phyloP scores from a whole-genome alignment of 805 yeast genomes.

The Kuraishia floccosa region DNA sequence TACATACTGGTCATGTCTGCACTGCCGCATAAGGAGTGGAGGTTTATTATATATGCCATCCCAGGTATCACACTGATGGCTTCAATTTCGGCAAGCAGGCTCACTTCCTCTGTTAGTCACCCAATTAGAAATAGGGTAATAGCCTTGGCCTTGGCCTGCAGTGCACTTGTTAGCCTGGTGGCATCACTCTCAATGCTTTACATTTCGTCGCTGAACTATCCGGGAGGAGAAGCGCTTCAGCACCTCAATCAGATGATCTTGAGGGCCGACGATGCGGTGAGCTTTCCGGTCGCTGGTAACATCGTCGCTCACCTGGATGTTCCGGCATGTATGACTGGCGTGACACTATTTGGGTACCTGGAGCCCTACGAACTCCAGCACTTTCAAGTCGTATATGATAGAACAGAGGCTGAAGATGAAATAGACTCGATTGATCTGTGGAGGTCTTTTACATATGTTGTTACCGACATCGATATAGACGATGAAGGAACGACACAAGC shows the following conservation, averaged over 20 bases:
- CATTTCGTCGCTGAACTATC: conserved; percentile 69
- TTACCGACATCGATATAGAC: conserved; percentile 18
- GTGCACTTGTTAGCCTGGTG: conserved; percentile 17
- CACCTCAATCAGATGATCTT: conserved; percentile 34
- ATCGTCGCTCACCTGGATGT: conserved; percentile 62
- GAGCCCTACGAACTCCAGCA: conserved; percentile 16
- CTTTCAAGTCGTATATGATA: conserved; percentile 48
- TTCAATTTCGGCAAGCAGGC: conserved; percentile 6
- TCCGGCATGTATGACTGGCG: conserved; percentile 82
- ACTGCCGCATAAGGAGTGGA: conserved; percentile 92
- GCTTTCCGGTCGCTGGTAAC: conserved; percentile 3
- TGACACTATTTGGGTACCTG: conserved; percentile 61
- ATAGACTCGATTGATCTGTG: conserved; percentile 22
- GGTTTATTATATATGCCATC: conserved; percentile 68
- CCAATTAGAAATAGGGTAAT: conserved; percentile 1
- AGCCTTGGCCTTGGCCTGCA: conserved; percentile 4
- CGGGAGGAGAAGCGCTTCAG: conserved; percentile 73
- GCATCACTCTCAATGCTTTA: conserved; percentile 41
- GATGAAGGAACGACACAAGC: no score
- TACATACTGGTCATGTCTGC: conserved; percentile 59
- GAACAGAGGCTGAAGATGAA: conserved; percentile 43
- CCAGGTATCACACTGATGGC: conserved; percentile 58
- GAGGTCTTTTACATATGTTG: conserved; percentile 38
- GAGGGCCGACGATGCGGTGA: conserved; percentile 4
- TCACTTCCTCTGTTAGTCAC: conserved; percentile 4